Evolutionary conservation across 1,284 basidiomycete species (phyloP), one percentile per base, ranked within the genome.

Genomic region (Ustilago curta): DNA sequence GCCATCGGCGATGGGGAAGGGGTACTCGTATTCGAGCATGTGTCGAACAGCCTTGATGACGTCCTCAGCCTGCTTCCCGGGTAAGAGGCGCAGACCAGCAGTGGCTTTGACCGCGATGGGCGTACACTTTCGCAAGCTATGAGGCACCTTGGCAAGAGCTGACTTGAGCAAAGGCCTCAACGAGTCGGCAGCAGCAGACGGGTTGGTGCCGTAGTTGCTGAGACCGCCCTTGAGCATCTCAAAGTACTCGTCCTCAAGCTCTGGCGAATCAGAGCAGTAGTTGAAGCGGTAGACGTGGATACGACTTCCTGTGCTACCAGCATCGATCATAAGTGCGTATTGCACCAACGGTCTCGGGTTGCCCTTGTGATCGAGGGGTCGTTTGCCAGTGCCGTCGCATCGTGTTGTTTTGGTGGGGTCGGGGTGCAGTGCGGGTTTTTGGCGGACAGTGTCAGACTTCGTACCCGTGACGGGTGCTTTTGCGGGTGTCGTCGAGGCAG

Each of bases 271-370:
- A 0, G 48, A 43, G 63, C 82, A 81, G 6, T 92, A 82, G 72
- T 84, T 84, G 75, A 84, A 84, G 62, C 79, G 97, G 91, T 98
- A 98, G 27, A 98, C 90, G 88, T 99, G 96, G 81, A 99, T 95
- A 18, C 96, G 91, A 1, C 95, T 97, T 21, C 96, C 96, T 0
- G 95, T 97, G 40, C 95, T 97, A 18, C 96, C 97, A 0, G 97
- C 96, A 85, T 99, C 96, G 85, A 99, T 93, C 90, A 98, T 97
- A 80, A 99, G 89, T 0, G 94, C 95, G 85, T 93, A 99, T 85
- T 97, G 94, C 18, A 84, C 81, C 23, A 82, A 47, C 5, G 80
- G 82, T n/a, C 81, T 64, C 4, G 62, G 69, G 27, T 59, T 63
- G 53, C 81, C 78, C 12, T 75, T 67, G 39, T 59, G 52, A 39